phyloP scores from a whole-genome alignment of 2,329 filamentous ascomycete species.

The Corniculantispora saksenae region DNA sequence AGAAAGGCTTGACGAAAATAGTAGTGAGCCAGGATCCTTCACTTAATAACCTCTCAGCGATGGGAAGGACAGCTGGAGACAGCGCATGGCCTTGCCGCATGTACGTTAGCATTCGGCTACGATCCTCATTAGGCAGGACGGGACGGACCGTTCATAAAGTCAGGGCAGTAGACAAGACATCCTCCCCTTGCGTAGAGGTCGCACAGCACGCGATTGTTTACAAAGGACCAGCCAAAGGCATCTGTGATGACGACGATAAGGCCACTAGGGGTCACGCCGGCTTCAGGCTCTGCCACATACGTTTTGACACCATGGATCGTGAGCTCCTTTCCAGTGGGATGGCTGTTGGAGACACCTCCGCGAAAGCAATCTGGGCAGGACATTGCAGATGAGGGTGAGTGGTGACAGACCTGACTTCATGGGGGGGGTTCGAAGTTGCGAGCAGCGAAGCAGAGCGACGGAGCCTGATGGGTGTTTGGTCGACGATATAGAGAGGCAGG shows the following conservation, averaged over 20 bases:
- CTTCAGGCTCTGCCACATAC: slow-evolving; percentile 44
- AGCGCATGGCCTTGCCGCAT: no score
- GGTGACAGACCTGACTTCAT: no score
- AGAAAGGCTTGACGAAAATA: no score
- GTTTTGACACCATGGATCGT: slow-evolving; percentile 49
- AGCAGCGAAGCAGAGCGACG: no score
- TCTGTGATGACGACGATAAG: slow-evolving; percentile 57
- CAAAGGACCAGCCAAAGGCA: slow-evolving; percentile 56
- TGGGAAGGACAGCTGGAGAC: no score
- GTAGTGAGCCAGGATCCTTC: no score
- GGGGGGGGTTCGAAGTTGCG: no score
- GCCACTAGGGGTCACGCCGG: slow-evolving; percentile 38
- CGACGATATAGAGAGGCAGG: no score
- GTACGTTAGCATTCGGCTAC: no score
- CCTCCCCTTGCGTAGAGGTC: slow-evolving; percentile 54
- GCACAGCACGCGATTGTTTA: slow-evolving; percentile 54
- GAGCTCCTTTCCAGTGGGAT: slow-evolving; percentile 45
- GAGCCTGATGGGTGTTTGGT: no score
- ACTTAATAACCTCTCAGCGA: no score
- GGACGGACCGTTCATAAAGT: slow-evolving; percentile 50
- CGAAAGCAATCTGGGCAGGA: slow-evolving; percentile 46
- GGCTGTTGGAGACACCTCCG: slow-evolving; percentile 47
- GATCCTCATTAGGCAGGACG: no score
- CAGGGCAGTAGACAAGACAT: slow-evolving; percentile 55
- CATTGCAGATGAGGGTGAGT: slow-evolving; percentile 32